These are phyloP conservation scores for Boletus hoseneyae DNA, from an alignment of 1,284 basidiomycete genomes.

Conservation along the genomic window DNA sequence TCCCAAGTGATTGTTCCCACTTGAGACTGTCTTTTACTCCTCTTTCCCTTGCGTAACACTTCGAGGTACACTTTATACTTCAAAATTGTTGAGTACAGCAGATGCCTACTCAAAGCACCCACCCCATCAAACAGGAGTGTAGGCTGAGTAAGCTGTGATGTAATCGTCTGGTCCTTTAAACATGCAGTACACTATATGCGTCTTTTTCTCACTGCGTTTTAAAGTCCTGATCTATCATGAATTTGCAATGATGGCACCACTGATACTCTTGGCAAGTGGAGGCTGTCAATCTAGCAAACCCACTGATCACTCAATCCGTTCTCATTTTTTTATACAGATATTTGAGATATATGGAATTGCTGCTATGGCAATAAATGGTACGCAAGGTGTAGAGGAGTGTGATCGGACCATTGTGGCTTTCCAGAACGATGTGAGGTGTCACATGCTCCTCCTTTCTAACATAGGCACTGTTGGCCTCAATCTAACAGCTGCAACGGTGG, in stretches of 20 bases:
- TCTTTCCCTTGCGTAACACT: too few species aligned
- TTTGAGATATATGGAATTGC: background rate
- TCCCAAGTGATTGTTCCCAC: too few species aligned
- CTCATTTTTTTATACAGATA: background rate
- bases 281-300: background rate
- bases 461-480: slow-evolving; percentile 11
- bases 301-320: background rate
- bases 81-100: too few species aligned
- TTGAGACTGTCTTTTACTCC: too few species aligned
- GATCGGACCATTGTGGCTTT: background rate
- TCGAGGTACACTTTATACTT: too few species aligned
- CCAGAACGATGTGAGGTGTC: slow-evolving; percentile 1
- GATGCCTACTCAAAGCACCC: too few species aligned
- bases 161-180: too few species aligned
- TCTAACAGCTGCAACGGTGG: slow-evolving; percentile 9
- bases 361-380: slow-evolving; percentile 8
- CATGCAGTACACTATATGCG: too few species aligned
- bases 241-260: slow-evolving; percentile 11
- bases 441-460: slow-evolving; percentile 7
- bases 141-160: too few species aligned
- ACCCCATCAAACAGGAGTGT: too few species aligned
- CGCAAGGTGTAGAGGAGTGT: background rate
- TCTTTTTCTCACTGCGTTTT: too few species aligned
- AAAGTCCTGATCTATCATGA: slow-evolving; percentile 11
- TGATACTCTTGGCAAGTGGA: slow-evolving; percentile 10